These are phyloP conservation scores for Epithele typhae DNA, from an alignment of 768 basidiomycete genomes.

Conservation along the genomic window DNA sequence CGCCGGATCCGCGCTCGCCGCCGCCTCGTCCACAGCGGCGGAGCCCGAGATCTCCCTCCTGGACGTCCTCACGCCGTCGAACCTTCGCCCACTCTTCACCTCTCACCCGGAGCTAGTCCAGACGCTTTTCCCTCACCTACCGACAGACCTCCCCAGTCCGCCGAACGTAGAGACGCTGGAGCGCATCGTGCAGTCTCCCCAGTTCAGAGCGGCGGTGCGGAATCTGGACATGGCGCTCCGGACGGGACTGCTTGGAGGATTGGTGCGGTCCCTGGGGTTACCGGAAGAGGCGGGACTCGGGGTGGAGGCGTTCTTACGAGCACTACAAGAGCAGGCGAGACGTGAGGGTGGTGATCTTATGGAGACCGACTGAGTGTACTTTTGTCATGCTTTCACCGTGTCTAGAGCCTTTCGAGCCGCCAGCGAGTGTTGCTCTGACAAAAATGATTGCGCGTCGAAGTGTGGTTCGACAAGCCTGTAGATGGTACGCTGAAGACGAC, in stretches of 20 bases:
- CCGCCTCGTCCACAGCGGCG: slow-evolving; percentile 10
- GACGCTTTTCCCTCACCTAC: slow-evolving; percentile 76
- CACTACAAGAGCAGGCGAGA: slow-evolving; percentile 71
- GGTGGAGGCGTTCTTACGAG: slow-evolving; percentile 74
- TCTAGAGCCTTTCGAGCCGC: too few species aligned
- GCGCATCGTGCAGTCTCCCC: slow-evolving; percentile 76
- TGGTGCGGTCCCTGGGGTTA: slow-evolving; percentile 76
- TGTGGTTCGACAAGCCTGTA: too few species aligned
- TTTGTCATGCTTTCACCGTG: too few species aligned
- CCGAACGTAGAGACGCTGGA: slow-evolving; percentile 68
- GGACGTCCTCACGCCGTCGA: slow-evolving; percentile 72
- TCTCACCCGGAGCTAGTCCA: slow-evolving; percentile 65
- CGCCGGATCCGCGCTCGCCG: slow-evolving; percentile 3
- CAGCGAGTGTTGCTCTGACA: too few species aligned
- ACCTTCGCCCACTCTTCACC: slow-evolving; percentile 67
- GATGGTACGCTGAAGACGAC: too few species aligned
- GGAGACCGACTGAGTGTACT: slow-evolving; percentile 77
- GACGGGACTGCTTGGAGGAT: slow-evolving; percentile 70
- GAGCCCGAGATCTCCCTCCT: slow-evolving; percentile 57
- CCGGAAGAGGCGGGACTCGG: slow-evolving; percentile 82
- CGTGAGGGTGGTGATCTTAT: slow-evolving; percentile 51
- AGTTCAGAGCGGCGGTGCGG: slow-evolving; percentile 74
- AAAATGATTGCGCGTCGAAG: too few species aligned
- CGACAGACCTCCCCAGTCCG: slow-evolving; percentile 66
- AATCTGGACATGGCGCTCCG: slow-evolving; percentile 82